These are phyloP conservation scores for Boletus mariae DNA, from an alignment of 1,284 basidiomycete genomes.

Conservation along the genomic window DNA sequence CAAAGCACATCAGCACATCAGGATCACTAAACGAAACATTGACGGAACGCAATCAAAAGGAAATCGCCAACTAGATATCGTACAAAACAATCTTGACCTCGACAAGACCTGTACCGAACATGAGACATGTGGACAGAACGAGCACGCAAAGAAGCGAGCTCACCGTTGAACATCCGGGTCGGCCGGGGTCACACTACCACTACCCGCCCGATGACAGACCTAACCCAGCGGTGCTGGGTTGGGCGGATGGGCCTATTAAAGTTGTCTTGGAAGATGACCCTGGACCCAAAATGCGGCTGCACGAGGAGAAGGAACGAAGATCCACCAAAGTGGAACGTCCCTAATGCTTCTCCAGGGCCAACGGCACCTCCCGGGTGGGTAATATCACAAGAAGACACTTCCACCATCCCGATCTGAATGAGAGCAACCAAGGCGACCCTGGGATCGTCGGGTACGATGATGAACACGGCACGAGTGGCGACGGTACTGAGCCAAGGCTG, in stretches of 20 bases:
- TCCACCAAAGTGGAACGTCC: conserved; percentile 56
- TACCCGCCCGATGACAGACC: conserved; percentile 1
- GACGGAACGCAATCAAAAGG: neutral
- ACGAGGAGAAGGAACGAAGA: conserved; percentile 44
- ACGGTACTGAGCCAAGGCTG: conserved; percentile 16
- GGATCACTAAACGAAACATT: neutral
- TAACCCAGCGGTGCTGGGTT: conserved; percentile 5
- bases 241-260: neutral
- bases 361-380: conserved; percentile 17
- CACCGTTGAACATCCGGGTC: no score
- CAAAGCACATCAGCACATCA: no score
- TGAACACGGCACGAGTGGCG: conserved; percentile 45
- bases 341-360: conserved; percentile 40
- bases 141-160: neutral
- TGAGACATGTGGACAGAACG: neutral
- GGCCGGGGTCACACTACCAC: neutral
- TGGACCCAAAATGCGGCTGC: conserved; percentile 10
- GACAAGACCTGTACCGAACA: neutral
- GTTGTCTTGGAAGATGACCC: conserved; percentile 1
- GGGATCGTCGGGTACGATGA: conserved; percentile 45
- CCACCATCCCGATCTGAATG: conserved; percentile 52
- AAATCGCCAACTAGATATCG: neutral
- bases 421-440: conserved; percentile 38
- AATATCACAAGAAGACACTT: conserved; percentile 50
- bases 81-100: neutral